These are phyloP conservation scores for Tetraselmis chui DNA, from an alignment of 139 green algal genomes.

Conservation along the genomic window DNA sequence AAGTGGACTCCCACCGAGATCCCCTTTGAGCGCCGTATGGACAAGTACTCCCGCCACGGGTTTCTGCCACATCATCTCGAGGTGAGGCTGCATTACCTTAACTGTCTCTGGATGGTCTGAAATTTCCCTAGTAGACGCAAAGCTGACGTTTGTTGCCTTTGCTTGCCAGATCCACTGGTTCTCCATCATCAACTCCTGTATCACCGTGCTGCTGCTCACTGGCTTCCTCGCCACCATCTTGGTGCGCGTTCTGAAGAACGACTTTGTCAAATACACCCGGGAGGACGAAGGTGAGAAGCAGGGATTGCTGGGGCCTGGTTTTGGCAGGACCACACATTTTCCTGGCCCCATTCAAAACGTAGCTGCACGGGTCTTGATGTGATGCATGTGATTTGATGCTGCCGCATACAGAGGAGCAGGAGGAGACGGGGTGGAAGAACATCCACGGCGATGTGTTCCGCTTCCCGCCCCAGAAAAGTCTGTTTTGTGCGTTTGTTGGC, in stretches of 20 bases:
- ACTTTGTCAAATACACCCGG: constrained; percentile 84
- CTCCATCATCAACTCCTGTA: constrained; percentile 93
- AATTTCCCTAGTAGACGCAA: too few species aligned
- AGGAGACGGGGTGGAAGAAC: constrained; percentile 84
- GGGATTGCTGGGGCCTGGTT: too few species aligned
- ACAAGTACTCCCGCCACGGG: constrained; percentile 80
- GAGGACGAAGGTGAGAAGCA: constrained; percentile 39
- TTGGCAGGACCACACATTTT: too few species aligned
- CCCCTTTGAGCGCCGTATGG: constrained; percentile 74
- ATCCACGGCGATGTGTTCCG: constrained; percentile 93
- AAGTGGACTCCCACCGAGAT: constrained; percentile 68
- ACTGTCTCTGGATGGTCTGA: too few species aligned
- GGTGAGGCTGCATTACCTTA: constrained; percentile 4
- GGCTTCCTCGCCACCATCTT: constrained; percentile 95
- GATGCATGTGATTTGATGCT: too few species aligned
- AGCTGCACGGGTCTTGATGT: too few species aligned
- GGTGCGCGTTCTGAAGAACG: constrained; percentile 86
- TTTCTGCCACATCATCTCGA: constrained; percentile 92
- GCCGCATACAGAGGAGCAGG: constrained; percentile 34
- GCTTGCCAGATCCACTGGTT: constrained; percentile 95
- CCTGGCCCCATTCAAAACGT: too few species aligned
- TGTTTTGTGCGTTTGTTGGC: constrained; percentile 82
- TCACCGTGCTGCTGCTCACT: constrained; percentile 91
- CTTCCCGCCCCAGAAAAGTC: constrained; percentile 62
- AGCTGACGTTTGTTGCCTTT: too few species aligned